These are phyloP conservation scores for Ephemerocybe angulata DNA, from an alignment of 768 basidiomycete genomes.

Conservation along the genomic window DNA sequence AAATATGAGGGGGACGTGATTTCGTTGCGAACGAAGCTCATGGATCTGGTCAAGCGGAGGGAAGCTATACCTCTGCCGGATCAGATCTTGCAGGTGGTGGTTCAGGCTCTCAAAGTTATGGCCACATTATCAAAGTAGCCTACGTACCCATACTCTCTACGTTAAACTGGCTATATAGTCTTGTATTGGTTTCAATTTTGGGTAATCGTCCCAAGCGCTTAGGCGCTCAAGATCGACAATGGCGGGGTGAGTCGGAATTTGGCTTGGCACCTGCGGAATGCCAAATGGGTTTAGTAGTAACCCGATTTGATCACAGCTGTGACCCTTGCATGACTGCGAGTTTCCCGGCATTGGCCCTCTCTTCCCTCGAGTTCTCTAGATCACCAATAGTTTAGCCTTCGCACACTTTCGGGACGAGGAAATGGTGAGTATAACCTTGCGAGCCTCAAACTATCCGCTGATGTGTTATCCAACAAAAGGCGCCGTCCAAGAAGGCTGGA, in stretches of 20 bases:
- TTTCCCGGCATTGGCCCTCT: no score
- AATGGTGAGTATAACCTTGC: slow-evolving; percentile 16
- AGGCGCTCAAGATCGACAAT: no score
- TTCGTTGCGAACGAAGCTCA: slow-evolving; percentile 53
- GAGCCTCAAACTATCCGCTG: not conserved
- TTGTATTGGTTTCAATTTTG: slow-evolving; percentile 1
- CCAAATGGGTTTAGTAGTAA: not conserved
- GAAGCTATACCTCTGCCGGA: slow-evolving; percentile 44
- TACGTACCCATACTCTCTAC: not conserved
- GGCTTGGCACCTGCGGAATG: no score
- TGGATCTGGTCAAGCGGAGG: slow-evolving; percentile 40
- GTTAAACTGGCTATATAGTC: slow-evolving; percentile 5
- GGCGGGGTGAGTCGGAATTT: no score
- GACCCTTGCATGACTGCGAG: no score
- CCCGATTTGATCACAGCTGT: not conserved
- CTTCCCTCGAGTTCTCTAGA: no score
- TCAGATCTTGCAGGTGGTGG: slow-evolving; percentile 44
- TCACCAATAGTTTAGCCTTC: no score
- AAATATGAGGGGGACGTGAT: slow-evolving; percentile 47
- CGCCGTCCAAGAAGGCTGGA: slow-evolving; percentile 85
- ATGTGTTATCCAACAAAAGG: slow-evolving; percentile 39
- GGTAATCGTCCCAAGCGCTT: not conserved
- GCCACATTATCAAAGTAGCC: not conserved
- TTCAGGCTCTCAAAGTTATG: slow-evolving; percentile 7
- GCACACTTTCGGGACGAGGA: not conserved